Evolutionary conservation across 1,284 basidiomycete species (phyloP).

Genomic region (Lentinus polychrous): DNA sequence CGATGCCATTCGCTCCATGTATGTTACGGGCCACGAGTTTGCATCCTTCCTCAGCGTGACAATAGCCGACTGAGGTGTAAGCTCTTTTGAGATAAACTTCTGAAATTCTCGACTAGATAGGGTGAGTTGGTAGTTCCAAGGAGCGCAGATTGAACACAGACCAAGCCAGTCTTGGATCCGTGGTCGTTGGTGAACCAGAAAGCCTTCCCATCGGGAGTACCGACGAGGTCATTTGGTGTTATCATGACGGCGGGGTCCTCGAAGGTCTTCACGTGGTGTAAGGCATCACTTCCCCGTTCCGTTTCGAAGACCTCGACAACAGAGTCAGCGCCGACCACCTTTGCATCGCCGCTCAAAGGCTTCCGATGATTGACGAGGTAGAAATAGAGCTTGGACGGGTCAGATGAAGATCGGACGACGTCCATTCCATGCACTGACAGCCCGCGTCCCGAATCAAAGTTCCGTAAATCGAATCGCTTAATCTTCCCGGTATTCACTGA

Average conservation of each 20-base stretch:
- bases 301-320: slow-evolving; percentile 68
- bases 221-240: slow-evolving; percentile 68
- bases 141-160: slow-evolving; percentile 23
- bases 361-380: slow-evolving; percentile 67
- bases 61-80: slow-evolving; percentile 48
- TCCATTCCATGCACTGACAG: slow-evolving; percentile 70
- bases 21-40: slow-evolving; percentile 43
- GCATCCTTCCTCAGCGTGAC: slow-evolving; percentile 50
- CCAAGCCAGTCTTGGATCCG: slow-evolving; percentile 44
- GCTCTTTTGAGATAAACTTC: slow-evolving; percentile 14
- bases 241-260: slow-evolving; percentile 43
- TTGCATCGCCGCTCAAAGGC: slow-evolving; percentile 30
- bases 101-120: slow-evolving; percentile 12
- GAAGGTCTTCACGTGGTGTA: slow-evolving; percentile 50
- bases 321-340: slow-evolving; percentile 60
- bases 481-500: slow-evolving; percentile 40
- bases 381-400: slow-evolving; percentile 49
- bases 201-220: slow-evolving; percentile 50
- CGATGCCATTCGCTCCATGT: slow-evolving; percentile 50
- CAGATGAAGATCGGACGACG: slow-evolving; percentile 46
- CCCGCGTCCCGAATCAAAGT: slow-evolving; percentile 33
- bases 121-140: not conserved
- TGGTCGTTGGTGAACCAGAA: slow-evolving; percentile 70
- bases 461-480: slow-evolving; percentile 38
- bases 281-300: slow-evolving; percentile 35